Evolutionary conservation across 257 asterid species (phyloP), one percentile per base, ranked within the genome.

Genomic region (Nicotiana attenuata): DNA sequence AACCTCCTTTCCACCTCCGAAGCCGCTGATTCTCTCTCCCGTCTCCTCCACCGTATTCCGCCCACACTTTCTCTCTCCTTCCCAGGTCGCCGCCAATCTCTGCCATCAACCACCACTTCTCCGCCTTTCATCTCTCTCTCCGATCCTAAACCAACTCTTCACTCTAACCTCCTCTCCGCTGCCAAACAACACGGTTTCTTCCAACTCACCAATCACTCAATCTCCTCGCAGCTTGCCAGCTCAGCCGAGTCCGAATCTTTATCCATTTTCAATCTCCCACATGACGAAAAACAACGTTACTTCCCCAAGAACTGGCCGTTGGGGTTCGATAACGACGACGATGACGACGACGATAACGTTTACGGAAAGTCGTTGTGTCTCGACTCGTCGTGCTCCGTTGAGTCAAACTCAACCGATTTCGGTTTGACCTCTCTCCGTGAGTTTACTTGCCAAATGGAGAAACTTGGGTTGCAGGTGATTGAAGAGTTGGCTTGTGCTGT

Each of bases 271-370:
- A 78, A 86, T 82, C 90, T 90, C 61, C 81, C 90, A 38, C 65
- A 8, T 24, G 80, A 83, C 50, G 84, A 82, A 5, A 92, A 93
- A 66, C 84, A 67, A 1, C 84, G 67, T 47, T 57, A 65, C 77
- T 86, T 89, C 89, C 91, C 95, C 16, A 78, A 55, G 19, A 86
- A 88, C 89, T 93, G 97, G 97, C 97, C 97, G 2, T 76, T 93
- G 41, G 97, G 97, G n/a, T 89, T 90, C 19, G 91, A 90, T 16
- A 16, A 22, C 52, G 77, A 50, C 35, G 81, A 83, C 13, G 82
- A 81, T 53, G 63, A 77, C 5, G 90, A 79, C 5, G 87, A 80
- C 11, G 90, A 80, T 4, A 84, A 78, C 45, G 87, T 13, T 47
- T 52, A 6, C 80, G 76, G 84, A 8, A 92, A 89, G 85, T 91